Evolutionary conservation across 495 filamentous ascomycete species (phyloP).

Genomic region (Barbatosphaeria neglecta): DNA sequence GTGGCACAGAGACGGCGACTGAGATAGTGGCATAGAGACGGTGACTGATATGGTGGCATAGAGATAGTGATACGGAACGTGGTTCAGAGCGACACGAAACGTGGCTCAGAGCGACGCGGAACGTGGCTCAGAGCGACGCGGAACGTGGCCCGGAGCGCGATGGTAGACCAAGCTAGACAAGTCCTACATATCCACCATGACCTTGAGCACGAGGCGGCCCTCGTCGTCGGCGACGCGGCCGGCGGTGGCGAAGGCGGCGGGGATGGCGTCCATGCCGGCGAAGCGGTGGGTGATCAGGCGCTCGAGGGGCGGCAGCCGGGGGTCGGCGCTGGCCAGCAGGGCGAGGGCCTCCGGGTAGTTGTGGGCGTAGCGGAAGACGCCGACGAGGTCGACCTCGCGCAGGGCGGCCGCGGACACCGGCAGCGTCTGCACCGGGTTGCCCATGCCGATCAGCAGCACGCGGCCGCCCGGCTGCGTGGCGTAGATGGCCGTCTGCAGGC

Average conservation of each 20-base stretch:
- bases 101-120: too few species aligned
- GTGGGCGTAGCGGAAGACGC: slow-evolving; percentile 83
- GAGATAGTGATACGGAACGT: too few species aligned
- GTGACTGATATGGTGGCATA: too few species aligned
- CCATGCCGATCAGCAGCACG: slow-evolving; percentile 90
- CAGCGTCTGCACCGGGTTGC: slow-evolving; percentile 73
- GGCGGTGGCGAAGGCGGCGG: slow-evolving; percentile 39
- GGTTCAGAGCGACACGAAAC: too few species aligned
- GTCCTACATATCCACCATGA: slow-evolving; percentile 34
- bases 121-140: too few species aligned
- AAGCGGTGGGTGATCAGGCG: slow-evolving; percentile 66
- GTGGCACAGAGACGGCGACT: too few species aligned
- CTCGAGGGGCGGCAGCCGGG: slow-evolving; percentile 41
- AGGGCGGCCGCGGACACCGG: slow-evolving; percentile 77
- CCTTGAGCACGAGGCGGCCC: slow-evolving; percentile 42
- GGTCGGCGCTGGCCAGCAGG: slow-evolving; percentile 47
- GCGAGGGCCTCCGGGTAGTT: slow-evolving; percentile 70
- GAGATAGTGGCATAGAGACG: too few species aligned
- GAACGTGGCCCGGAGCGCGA: too few species aligned
- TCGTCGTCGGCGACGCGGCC: slow-evolving; percentile 40
- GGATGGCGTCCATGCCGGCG: slow-evolving; percentile 30
- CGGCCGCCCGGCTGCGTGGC: slow-evolving; percentile 65
- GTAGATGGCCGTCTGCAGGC: slow-evolving; percentile 81
- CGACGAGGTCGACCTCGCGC: slow-evolving; percentile 85
- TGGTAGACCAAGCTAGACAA: too few species aligned